Base-by-base conservation (phyloP, 2,329 filamentous ascomycete genomes). In the Aspergillus caelatus region DNA sequence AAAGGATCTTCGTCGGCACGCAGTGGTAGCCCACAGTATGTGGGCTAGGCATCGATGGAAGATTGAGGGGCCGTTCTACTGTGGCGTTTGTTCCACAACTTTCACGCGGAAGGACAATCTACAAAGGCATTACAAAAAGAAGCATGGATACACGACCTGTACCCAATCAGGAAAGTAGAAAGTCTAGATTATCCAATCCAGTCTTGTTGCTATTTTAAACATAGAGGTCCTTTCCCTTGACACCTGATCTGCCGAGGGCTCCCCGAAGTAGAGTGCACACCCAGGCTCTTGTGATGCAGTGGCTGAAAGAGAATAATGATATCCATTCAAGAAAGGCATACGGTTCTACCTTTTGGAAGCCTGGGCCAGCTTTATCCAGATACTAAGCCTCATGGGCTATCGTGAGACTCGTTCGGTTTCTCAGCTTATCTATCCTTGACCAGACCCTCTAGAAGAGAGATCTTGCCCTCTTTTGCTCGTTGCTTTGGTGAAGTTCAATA, bases 81-180 rank as follows among this genome's bases (percentile, higher is more conserved):
- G 43, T 46, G 14, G 1, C 9, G 2, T 21, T 0, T 46, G 43
- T 46, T 23, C 1, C 43, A 14, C 0, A 23, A 1, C 1, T 2
- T 46, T 46, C 10, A 46, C 43, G 11, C 43, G 43, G 4, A 46
- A 12, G n/a, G 43, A 46, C 14, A 46, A 46, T n/a, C 1, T 46
- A 19, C 43, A 6, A 11, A 46, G 2, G 6, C 43, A 46, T 46
- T 46, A 3, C n/a, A 46, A 23, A 46, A 23, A 7, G 10, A 11
- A 14, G 11, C 43, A 46, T 23, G 21, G 3, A 14, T 1, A 11
- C 9, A 46, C n/a, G n/a, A 23, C 14, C 4, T 11, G n/a, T 46
- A 19, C 43, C 19, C 9, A n/a, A 11, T 3, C 3, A 5, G 4
- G n/a, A 16, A 16, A 2, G n/a, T 23, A 12, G 43, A 6, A 2